Percentiles rank a stretch among this genome's conserved stretches.
phyloP scores from a whole-genome alignment of 2,329 filamentous ascomycete genomes.

The Pestalotiopsis sp. region DNA sequence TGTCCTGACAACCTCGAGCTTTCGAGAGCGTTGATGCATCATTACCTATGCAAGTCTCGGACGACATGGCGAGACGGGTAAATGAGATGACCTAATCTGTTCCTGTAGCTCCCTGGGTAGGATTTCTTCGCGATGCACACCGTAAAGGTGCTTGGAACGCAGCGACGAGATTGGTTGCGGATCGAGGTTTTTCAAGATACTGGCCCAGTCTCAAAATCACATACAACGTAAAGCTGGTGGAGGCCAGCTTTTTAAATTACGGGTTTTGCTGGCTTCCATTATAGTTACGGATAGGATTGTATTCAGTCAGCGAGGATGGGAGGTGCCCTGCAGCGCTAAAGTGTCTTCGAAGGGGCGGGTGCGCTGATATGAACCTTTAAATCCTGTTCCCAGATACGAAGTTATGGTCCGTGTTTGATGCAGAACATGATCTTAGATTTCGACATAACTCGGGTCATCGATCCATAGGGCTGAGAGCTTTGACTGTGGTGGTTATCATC shows the following conservation, averaged over 20 bases:
- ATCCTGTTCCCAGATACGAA: not conserved
- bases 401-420: not conserved
- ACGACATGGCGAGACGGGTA: not conserved
- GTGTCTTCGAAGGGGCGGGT: not conserved
- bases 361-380: too few species aligned
- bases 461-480: not conserved
- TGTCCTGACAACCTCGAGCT: constrained; percentile 11
- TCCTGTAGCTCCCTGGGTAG: not conserved
- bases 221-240: too few species aligned
- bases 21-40: not conserved
- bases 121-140: not conserved
- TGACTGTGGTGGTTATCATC: too few species aligned
- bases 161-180: not conserved
- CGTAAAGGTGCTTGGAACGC: not conserved
- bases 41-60: not conserved
- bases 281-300: too few species aligned
- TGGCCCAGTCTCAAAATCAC: too few species aligned
- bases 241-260: too few species aligned
- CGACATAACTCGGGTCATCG: not conserved
- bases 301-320: not conserved
- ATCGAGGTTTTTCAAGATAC: too few species aligned
- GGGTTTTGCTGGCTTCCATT: too few species aligned
- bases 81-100: not conserved
- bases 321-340: not conserved
- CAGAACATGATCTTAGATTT: not conserved